Evolutionary conservation across 106 monocot genomes (phyloP).

Genomic region (Platanthera zijinensis): DNA sequence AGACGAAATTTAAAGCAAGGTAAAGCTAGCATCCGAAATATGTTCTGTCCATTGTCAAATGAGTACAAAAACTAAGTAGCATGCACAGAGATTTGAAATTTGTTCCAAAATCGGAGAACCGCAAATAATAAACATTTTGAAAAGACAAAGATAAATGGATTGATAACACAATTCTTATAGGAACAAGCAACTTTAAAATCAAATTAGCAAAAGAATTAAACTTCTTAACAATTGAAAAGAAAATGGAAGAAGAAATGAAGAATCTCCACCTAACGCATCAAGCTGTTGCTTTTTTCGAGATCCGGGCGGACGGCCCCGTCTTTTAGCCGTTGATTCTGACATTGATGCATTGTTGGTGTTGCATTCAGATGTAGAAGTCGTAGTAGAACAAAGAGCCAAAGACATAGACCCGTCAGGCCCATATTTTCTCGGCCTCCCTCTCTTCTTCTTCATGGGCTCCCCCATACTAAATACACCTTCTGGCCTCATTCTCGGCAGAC

Average conservation of each 20-base stretch:
- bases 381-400: constrained; percentile 27
- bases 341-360: constrained; percentile 13
- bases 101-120: background rate
- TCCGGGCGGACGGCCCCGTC: constrained; percentile 52
- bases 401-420: constrained; percentile 64
- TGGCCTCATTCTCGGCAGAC: constrained; percentile 11
- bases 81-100: background rate
- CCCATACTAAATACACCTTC: constrained; percentile 23
- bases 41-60: background rate
- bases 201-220: background rate
- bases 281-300: constrained; percentile 61
- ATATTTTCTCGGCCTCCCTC: constrained; percentile 73
- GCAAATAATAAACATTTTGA: background rate
- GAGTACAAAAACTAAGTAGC: background rate
- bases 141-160: background rate
- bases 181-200: constrained; percentile 1
- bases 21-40: background rate
- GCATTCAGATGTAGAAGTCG: constrained; percentile 23
- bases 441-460: constrained; percentile 48
- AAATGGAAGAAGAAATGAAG: background rate
- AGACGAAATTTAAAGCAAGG: background rate
- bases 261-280: constrained; percentile 48
- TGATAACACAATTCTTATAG: background rate
- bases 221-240: background rate
- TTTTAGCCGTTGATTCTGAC: constrained; percentile 30